These are phyloP conservation scores for Magnolia officinalis DNA, from an alignment of 164 flowering plant genomes.

Conservation along the genomic window DNA sequence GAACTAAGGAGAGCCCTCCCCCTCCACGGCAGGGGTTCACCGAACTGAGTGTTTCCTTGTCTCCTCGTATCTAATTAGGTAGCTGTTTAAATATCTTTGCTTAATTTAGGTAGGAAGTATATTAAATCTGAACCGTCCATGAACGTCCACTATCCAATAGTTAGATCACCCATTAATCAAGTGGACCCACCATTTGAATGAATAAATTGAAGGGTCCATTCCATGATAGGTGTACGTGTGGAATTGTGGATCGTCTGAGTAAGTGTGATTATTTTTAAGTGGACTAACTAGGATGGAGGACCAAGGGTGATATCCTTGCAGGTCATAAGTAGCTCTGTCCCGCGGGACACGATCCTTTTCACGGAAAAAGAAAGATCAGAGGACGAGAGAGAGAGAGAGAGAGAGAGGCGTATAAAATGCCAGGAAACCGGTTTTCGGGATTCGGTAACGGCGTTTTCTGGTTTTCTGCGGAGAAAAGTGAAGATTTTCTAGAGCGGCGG, in stretches of 20 bases:
- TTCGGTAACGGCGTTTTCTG: conserved; percentile 10
- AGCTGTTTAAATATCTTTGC: too few relatives aligned
- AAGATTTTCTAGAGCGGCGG: not conserved
- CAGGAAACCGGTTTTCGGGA: conserved; percentile 1
- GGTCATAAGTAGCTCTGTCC: not conserved
- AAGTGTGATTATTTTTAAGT: not conserved
- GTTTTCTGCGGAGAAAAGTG: not conserved
- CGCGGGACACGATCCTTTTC: not conserved
- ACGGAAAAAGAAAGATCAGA: not conserved
- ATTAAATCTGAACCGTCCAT: too few relatives aligned
- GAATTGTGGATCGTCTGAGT: not conserved
- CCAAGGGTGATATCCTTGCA: not conserved
- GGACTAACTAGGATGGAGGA: too few relatives aligned
- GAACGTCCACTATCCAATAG: too few relatives aligned
- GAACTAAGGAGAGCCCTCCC: too few relatives aligned
- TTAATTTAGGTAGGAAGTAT: too few relatives aligned
- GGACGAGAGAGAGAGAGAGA: not conserved
- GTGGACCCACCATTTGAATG: too few relatives aligned
- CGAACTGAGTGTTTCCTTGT: too few relatives aligned
- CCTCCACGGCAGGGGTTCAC: too few relatives aligned
- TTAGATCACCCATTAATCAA: too few relatives aligned
- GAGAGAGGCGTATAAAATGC: not conserved
- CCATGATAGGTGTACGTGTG: not conserved
- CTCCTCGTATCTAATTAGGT: too few relatives aligned
- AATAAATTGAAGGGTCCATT: too few relatives aligned